Base-by-base conservation (phyloP, 1,139 yeast species). In the Saccharomyces hybrid region DNA sequence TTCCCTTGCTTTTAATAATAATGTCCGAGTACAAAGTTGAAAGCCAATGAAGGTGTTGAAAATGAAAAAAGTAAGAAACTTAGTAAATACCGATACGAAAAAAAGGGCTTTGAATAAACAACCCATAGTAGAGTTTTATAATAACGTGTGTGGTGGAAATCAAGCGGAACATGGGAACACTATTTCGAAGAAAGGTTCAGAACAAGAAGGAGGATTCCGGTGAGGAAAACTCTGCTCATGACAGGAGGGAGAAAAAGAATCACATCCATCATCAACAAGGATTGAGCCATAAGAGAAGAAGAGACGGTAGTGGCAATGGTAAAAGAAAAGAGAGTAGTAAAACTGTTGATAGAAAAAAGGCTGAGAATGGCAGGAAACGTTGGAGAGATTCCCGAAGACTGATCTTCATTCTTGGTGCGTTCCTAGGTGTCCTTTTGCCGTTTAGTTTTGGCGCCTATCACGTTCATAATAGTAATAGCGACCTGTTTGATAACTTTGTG, bases 381-480 rank as follows among this genome's bases (percentile, higher is more conserved):
- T 62, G 65, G 60, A 62, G 62, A 51, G 74, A 71, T 29, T 72
- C 76, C 0, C 67, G 71, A 57, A 57, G 72, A 48, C 57, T 77
- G 47, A 67, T 76, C 9, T 79, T 79, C 53, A 46, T 78, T 0
- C 59, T 80, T n/a, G 84, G 96, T 48, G 83, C 95, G 0, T 50
- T 88, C 1, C 62, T 88, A 16, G 97, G 97, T 7, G 73, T 88
- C 3, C 56, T 79, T 1, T 66, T 81, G 5, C 90, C 96, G 0
- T 76, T 82, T 38, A 80, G 85, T 61, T 77, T 85, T 57, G 85
- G 89, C 1, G 67, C 69, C 0, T 31, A 58, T 48, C 65, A 65
- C 56, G 64, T 64, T 6, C 65, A 62, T 51, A 59, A 53, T 29
- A 58, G 64, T 29, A 65, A 64, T 47, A 58, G 55, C 31, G 69